phyloP scores from a whole-genome alignment of 2,329 filamentous ascomycete genomes.

The Cladophialophora carrionii region DNA sequence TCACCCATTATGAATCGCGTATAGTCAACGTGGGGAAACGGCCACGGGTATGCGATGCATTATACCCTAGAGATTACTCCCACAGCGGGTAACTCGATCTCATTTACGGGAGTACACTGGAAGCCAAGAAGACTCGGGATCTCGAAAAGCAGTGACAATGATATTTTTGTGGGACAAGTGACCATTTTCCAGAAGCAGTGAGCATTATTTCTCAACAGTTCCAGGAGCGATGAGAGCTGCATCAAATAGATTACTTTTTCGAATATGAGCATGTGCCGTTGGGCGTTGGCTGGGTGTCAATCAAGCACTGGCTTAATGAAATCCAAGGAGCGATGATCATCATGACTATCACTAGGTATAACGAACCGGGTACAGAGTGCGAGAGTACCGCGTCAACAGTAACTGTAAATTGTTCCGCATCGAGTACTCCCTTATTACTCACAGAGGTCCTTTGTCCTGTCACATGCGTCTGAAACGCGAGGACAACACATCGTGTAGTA shows the following conservation, averaged over 20 bases:
- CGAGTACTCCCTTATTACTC: no score
- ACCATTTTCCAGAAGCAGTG: neutral
- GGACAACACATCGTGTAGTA: no score
- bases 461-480: no score
- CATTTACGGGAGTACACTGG: neutral
- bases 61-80: neutral
- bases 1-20: slow-evolving; percentile 8
- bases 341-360: no score
- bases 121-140: neutral
- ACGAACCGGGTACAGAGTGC: no score
- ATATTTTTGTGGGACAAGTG: neutral
- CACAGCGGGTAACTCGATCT: neutral
- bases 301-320: neutral
- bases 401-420: no score
- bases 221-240: neutral
- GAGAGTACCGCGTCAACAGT: no score
- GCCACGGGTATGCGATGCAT: neutral
- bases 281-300: neutral
- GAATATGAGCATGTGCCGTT: neutral
- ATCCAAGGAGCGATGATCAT: no score
- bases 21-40: neutral
- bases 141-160: neutral
- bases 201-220: neutral
- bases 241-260: neutral
- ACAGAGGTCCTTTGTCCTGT: no score